These are phyloP conservation scores for Phytophthora rubi DNA, from an alignment of 352 stramenopile species.

Conservation along the genomic window DNA sequence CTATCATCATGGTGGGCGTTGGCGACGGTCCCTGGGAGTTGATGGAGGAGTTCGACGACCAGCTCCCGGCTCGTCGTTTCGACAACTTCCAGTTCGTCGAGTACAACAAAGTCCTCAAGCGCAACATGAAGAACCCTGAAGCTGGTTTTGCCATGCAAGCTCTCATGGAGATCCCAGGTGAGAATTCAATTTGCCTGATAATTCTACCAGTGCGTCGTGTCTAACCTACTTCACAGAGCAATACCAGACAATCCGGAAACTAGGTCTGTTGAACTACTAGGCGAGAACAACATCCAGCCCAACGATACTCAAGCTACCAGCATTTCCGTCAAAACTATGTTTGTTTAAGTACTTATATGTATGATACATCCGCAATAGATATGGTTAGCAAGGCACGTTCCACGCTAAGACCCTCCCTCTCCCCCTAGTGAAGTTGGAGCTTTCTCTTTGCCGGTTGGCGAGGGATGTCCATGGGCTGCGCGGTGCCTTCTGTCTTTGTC, in stretches of 20 bases:
- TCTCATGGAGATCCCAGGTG: constrained; percentile 84
- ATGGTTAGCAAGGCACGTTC: constrained; percentile 13
- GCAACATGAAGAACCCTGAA: constrained; percentile 69
- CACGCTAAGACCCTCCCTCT: constrained; percentile 9
- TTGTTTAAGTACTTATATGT: constrained; percentile 1
- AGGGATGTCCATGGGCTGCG: constrained; percentile 26
- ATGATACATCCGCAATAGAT: constrained; percentile 44
- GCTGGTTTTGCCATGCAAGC: constrained; percentile 75
- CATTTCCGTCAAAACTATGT: constrained; percentile 27
- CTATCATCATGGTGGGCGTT: constrained; percentile 69
- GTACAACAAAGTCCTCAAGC: constrained; percentile 66
- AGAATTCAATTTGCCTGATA: constrained; percentile 23
- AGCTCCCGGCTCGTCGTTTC: constrained; percentile 60
- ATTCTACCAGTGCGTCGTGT: constrained; percentile 22
- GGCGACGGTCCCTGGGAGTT: constrained; percentile 83
- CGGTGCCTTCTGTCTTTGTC: neutral
- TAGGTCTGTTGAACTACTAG: constrained; percentile 46
- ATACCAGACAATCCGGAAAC: constrained; percentile 63
- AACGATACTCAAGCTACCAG: neutral
- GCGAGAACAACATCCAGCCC: neutral
- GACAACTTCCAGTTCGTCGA: constrained; percentile 87
- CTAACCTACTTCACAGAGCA: constrained; percentile 43
- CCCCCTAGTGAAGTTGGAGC: constrained; percentile 26
- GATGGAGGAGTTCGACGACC: constrained; percentile 81
- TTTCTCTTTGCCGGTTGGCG: constrained; percentile 30